Percentiles rank a stretch among this genome's conserved stretches.
These are phyloP conservation scores for Teunomyces kruisii DNA, from an alignment of 805 yeast genomes.

Conservation along the genomic window DNA sequence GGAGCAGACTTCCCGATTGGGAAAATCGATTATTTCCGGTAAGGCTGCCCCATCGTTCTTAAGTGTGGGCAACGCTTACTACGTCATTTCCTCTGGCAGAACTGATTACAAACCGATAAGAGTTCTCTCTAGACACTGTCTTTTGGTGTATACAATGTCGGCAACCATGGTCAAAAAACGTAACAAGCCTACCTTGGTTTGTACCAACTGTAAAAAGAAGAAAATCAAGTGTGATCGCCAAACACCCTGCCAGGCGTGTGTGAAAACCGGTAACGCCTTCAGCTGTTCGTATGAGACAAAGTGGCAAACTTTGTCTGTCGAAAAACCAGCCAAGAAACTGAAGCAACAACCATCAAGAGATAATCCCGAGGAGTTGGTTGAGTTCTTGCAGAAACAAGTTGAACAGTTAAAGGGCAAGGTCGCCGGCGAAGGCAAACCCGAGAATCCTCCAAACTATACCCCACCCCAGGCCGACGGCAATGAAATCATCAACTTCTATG, in stretches of 20 bases:
- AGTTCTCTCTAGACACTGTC: background rate
- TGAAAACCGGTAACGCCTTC: constrained; percentile 16
- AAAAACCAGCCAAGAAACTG: background rate
- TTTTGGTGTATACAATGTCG: background rate
- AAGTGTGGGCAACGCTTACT: too few relatives aligned
- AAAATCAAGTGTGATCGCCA: constrained; percentile 34
- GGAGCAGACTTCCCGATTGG: background rate
- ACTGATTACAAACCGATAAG: background rate
- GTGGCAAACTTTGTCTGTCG: constrained; percentile 5
- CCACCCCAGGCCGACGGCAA: background rate
- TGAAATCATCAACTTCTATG: constrained; percentile 21
- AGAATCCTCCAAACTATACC: background rate
- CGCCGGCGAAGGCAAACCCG: background rate
- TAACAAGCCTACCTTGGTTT: constrained; percentile 25
- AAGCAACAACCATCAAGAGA: background rate
- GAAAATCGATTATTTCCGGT: background rate
- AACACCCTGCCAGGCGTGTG: constrained; percentile 27
- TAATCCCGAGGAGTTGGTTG: background rate
- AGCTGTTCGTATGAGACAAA: constrained; percentile 21
- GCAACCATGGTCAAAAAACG: constrained; percentile 10
- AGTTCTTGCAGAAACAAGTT: background rate
- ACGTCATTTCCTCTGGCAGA: background rate
- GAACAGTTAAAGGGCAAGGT: background rate
- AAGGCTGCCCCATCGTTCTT: background rate
- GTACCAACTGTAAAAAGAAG: constrained; percentile 30